Evolutionary conservation across 2,329 filamentous ascomycete species (phyloP).

Genomic region (Chaetomiaceae sp.): DNA sequence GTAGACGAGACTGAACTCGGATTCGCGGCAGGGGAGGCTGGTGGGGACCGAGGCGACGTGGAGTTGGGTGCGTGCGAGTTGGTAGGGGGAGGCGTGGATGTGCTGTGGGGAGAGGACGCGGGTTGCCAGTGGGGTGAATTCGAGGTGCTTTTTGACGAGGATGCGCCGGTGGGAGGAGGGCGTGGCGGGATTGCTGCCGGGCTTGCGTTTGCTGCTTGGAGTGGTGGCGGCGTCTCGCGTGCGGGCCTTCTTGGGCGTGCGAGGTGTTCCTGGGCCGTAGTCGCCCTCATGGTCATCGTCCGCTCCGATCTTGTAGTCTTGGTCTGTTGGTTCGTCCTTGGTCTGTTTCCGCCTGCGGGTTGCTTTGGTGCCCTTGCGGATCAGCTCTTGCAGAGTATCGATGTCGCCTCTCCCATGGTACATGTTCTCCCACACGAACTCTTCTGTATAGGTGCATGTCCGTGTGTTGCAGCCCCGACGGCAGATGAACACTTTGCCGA

Average conservation of each 20-base stretch:
- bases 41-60: constrained; percentile 92
- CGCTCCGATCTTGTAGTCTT: constrained; percentile 31
- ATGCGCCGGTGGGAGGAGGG: constrained; percentile 48
- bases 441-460: constrained; percentile 85
- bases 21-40: constrained; percentile 84
- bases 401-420: constrained; percentile 68
- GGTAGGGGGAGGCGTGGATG: constrained; percentile 80
- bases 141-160: constrained; percentile 78
- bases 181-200: constrained; percentile 41
- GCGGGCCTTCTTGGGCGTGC: constrained; percentile 33
- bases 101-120: constrained; percentile 73
- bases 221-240: constrained; percentile 39
- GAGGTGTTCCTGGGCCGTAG: constrained; percentile 34
- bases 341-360: constrained; percentile 48
- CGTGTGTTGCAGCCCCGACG: constrained; percentile 83
- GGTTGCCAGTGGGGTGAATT: constrained; percentile 93
- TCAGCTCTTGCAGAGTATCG: constrained; percentile 57
- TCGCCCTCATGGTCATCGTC: constrained; percentile 34
- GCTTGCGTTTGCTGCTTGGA: constrained; percentile 48
- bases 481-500: constrained; percentile 85
- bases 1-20: constrained; percentile 88
- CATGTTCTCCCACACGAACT: constrained; percentile 87
- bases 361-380: constrained; percentile 68
- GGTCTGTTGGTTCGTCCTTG: constrained; percentile 30
- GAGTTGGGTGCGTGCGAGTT: constrained; percentile 79